These are phyloP conservation scores for Parsonsia alboflavescens DNA, from an alignment of 257 asterid genomes.

Conservation along the genomic window DNA sequence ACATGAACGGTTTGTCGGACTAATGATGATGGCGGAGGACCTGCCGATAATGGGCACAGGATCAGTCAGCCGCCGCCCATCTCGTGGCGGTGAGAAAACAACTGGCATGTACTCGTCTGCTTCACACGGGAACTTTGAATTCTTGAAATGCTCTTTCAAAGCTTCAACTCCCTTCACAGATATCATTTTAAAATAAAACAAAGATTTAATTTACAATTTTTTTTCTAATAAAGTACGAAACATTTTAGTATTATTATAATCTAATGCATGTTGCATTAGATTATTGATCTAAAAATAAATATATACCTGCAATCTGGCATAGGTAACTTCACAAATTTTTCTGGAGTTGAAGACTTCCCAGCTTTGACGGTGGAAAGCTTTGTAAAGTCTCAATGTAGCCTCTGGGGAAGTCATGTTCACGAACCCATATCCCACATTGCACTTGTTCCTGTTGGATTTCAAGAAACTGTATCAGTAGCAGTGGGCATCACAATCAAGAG, in stretches of 20 bases:
- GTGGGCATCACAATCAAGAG: background rate
- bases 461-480: background rate
- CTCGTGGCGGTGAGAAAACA: slow-evolving; percentile 79
- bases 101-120: slow-evolving; percentile 93
- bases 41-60: slow-evolving; percentile 48
- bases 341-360: slow-evolving; percentile 97
- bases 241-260: background rate
- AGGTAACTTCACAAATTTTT: slow-evolving; percentile 89
- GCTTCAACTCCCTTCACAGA: slow-evolving; percentile 68
- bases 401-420: slow-evolving; percentile 99
- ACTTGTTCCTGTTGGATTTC: slow-evolving; percentile 54
- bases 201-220: too few species aligned
- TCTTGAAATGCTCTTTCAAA: slow-evolving; percentile 87
- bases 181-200: background rate
- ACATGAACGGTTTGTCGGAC: background rate
- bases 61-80: slow-evolving; percentile 49
- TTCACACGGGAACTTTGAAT: slow-evolving; percentile 82
- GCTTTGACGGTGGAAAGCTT: slow-evolving; percentile 82
- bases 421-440: slow-evolving; percentile 98
- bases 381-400: slow-evolving; percentile 83
- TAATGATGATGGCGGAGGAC: background rate
- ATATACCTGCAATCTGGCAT: slow-evolving; percentile 87
- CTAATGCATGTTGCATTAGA: background rate
- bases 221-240: background rate
- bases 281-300: background rate